Evolutionary conservation across 768 basidiomycete species (phyloP).

Genomic region (Lentinula lateritia): DNA sequence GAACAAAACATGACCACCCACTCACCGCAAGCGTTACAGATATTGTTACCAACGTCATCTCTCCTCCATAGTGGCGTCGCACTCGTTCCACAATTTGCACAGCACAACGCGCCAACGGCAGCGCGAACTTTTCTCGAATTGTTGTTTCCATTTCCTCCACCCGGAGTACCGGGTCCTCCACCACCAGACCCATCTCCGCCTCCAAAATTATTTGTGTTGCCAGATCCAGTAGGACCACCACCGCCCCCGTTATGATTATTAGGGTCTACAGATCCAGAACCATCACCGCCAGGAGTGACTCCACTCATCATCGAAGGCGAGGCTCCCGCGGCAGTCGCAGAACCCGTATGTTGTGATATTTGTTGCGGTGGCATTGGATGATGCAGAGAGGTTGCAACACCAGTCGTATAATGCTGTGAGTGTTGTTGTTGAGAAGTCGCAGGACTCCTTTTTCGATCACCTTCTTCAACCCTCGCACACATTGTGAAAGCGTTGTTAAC

Average conservation of each 20-base stretch:
- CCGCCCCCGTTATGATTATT: background rate
- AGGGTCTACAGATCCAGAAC: background rate
- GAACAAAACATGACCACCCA: slow-evolving; percentile 12
- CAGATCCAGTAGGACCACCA: background rate
- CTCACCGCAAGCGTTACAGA: slow-evolving; percentile 94
- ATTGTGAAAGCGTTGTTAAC: slow-evolving; percentile 73
- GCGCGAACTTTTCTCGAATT: slow-evolving; percentile 7
- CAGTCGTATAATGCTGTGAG: slow-evolving; percentile 18
- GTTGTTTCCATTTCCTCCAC: background rate
- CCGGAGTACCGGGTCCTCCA: background rate
- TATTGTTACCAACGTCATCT: slow-evolving; percentile 88
- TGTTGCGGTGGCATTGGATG: slow-evolving; percentile 1
- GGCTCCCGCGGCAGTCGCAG: background rate
- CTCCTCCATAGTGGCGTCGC: slow-evolving; percentile 88
- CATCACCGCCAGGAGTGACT: background rate
- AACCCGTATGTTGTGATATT: slow-evolving; percentile 4
- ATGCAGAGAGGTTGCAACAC: background rate
- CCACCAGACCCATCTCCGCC: slow-evolving; percentile 9
- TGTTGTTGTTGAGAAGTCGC: slow-evolving; percentile 9
- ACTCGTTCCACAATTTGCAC: slow-evolving; percentile 85
- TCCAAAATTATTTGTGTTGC: slow-evolving; percentile 4
- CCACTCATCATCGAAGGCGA: slow-evolving; percentile 1
- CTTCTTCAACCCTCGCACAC: slow-evolving; percentile 30
- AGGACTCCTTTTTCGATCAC: slow-evolving; percentile 24
- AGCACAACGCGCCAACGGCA: slow-evolving; percentile 70